phyloP scores from a whole-genome alignment of 257 asterid species.

The Ilex asprella region DNA sequence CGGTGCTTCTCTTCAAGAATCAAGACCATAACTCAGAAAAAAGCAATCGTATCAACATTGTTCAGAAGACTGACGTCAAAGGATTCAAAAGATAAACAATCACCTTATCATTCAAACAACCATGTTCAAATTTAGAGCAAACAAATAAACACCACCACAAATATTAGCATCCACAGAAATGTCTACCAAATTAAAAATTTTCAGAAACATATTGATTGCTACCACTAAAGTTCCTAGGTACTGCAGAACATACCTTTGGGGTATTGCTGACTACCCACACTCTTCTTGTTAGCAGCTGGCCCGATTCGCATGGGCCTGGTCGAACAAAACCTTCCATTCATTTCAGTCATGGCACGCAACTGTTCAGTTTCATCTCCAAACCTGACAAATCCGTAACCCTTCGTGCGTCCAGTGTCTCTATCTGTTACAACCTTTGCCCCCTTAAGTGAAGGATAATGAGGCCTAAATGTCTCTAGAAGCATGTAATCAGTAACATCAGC shows the following conservation, averaged over 20 bases:
- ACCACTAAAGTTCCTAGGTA: conserved; percentile 8
- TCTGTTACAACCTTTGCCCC: conserved; percentile 92
- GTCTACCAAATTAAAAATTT: no score
- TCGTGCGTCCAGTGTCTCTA: conserved; percentile 75
- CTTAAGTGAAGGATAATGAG: conserved; percentile 60
- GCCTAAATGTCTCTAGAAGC: conserved; percentile 88
- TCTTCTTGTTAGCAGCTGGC: conserved; percentile 88
- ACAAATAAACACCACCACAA: conserved; percentile 16
- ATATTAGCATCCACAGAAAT: not conserved
- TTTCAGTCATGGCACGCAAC: conserved; percentile 80
- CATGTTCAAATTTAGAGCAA: conserved; percentile 23
- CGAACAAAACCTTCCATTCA: conserved; percentile 88
- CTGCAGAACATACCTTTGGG: conserved; percentile 43
- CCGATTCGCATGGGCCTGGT: conserved; percentile 95
- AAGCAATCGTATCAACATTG: conserved; percentile 23
- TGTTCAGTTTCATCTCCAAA: conserved; percentile 85
- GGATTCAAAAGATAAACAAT: conserved; percentile 27
- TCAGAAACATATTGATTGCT: conserved; percentile 3
- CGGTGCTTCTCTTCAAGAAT: conserved; percentile 40
- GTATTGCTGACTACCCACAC: conserved; percentile 39
- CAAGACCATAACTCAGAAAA: conserved; percentile 19
- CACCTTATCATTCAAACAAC: conserved; percentile 31
- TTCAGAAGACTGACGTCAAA: conserved; percentile 35
- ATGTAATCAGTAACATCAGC: conserved; percentile 84
- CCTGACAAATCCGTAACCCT: conserved; percentile 91